Evolutionary conservation across 805 yeast genomes (phyloP), one percentile per base, ranked within the genome.

Genomic region (Blastobotrys mokoenaii): DNA sequence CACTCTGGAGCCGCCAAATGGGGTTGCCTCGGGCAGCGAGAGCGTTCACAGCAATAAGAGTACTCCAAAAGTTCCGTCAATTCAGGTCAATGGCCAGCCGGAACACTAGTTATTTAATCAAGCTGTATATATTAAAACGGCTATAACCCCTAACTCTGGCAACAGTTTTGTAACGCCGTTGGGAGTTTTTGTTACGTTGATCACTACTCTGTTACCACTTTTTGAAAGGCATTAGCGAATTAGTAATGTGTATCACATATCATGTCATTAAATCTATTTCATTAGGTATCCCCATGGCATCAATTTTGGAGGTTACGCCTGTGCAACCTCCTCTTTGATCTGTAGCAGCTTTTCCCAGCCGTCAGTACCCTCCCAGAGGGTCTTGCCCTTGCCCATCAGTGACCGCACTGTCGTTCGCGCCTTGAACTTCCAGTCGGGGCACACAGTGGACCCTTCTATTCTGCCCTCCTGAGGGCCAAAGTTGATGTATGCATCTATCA

Each of bases 341-440:
- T 73, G 76, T 46, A 69, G 64, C 46, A 88, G 64, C 50, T 70
- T 72, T 36, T 79, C 77, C 85, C 90, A 88, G 1, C 87, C 93
- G 31, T 75, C 80, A 2, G 83, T 70, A 50, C 76, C 87, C 54
- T 84, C 89, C 96, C 96, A 88, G 51, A 73, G 73, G 18, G 70
- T 67, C 55, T 76, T 82, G 7, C 96, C 96, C 58, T 80, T 83
- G 14, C 90, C 79, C 76, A 84, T 73, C 52, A 88, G 68, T 1
- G 85, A 74, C 57, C 94, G 73, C 16, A 88, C 73, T 1, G 84
- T 69, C 12, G 84, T 73, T 50, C 80, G 73, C 1, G 95, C 80
- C 61, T 87, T 87, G 65, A 82, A 84, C 58, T 78, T 83, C 97
- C 97, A 89, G 59, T 88, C 95, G 58, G 81, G 79, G 62, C 96